These are phyloP conservation scores for Citeromyces matritensis DNA, from an alignment of 805 yeast genomes.

Conservation along the genomic window DNA sequence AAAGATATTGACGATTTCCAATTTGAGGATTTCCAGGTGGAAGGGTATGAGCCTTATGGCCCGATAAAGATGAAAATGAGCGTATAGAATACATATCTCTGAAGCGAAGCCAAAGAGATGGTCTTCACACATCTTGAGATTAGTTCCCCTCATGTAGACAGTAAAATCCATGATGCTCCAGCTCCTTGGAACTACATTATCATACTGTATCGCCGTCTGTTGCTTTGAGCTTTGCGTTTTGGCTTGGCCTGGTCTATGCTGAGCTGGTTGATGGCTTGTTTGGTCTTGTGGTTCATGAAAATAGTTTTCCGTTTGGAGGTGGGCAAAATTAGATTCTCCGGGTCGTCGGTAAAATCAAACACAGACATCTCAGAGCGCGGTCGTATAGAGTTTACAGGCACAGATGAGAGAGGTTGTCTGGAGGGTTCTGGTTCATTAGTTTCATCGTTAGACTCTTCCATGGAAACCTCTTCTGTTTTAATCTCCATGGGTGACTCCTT, in stretches of 20 bases:
- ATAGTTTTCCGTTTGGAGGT: conserved; percentile 2
- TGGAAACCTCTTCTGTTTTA: not conserved
- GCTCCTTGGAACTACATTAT: not conserved
- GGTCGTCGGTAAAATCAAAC: conserved; percentile 22
- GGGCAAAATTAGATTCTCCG: conserved; percentile 7
- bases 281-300: not conserved
- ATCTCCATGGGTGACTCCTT: not conserved
- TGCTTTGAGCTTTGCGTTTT: conserved; percentile 3
- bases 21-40: conserved; percentile 76
- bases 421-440: not conserved
- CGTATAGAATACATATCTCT: conserved; percentile 29
- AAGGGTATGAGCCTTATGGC: conserved; percentile 66
- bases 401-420: conserved; percentile 1
- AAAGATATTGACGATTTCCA: conserved; percentile 72
- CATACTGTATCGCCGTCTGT: conserved; percentile 5
- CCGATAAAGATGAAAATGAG: conserved; percentile 95
- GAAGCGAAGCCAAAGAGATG: too few species aligned
- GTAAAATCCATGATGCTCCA: not conserved
- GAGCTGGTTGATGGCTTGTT: too few species aligned
- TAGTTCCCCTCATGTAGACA: not conserved
- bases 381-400: conserved; percentile 5
- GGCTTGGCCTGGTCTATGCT: not conserved
- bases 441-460: not conserved
- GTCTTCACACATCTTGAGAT: too few species aligned
- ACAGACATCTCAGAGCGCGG: conserved; percentile 17